Conservation (phyloP, 345 rosid species). For the Hevea brasiliensis region DNA sequence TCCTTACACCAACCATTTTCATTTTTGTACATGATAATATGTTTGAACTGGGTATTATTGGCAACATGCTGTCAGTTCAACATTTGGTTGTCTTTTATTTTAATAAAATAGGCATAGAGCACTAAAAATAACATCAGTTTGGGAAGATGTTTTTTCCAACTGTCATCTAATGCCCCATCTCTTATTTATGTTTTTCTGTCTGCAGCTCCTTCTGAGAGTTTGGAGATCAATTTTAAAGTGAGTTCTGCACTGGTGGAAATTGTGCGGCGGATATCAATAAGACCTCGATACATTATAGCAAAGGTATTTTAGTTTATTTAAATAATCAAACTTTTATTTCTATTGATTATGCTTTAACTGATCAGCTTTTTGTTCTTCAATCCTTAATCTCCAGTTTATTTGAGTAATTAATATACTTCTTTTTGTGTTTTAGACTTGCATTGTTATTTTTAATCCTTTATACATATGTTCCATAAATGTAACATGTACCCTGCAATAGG, state of each 20-base stretch:
- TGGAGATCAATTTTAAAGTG: slow-evolving; percentile 90
- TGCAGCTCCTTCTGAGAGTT: slow-evolving; percentile 86
- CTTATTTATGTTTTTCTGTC: slow-evolving; percentile 16
- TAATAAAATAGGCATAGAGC: not conserved
- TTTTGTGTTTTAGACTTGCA: slow-evolving; percentile 4
- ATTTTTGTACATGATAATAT: too few species aligned
- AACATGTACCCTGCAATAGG: not conserved
- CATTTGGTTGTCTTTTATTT: not conserved
- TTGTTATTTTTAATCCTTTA: not conserved
- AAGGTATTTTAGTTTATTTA: slow-evolving; percentile 52
- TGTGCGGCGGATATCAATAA: slow-evolving; percentile 65
- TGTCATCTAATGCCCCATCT: not conserved
- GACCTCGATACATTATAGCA: slow-evolving; percentile 96
- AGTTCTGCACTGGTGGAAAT: slow-evolving; percentile 96
- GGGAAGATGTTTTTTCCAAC: not conserved
- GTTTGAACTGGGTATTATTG: not conserved
- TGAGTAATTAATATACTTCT: not conserved
- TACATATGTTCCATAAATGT: too few species aligned
- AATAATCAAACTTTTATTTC: not conserved
- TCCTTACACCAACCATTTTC: too few species aligned
- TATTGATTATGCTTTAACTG: not conserved
- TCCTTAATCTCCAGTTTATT: not conserved
- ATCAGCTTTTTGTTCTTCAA: not conserved
- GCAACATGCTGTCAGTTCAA: not conserved
- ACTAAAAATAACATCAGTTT: too few species aligned